These are phyloP conservation scores for Pharus latifolius DNA, from an alignment of 176 grass and related monocot genomes.

Conservation along the genomic window DNA sequence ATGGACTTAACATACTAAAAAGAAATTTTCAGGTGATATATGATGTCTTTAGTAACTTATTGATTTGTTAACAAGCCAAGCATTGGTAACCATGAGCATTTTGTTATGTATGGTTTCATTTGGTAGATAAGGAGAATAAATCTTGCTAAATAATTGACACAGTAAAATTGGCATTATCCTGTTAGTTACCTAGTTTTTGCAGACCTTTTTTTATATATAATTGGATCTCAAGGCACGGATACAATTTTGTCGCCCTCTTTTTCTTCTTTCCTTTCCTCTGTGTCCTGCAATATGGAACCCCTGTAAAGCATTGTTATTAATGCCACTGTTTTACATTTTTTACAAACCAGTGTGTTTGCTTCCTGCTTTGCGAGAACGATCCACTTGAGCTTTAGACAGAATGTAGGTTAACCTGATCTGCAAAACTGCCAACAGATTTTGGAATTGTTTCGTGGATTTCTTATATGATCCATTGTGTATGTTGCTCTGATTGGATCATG, in stretches of 20 bases:
- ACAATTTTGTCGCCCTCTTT: too few species aligned
- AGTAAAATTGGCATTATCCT: too few species aligned
- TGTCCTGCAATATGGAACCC: neutral
- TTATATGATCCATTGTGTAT: neutral
- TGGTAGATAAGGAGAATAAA: too few species aligned
- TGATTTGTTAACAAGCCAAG: neutral
- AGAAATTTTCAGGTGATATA: constrained; percentile 38
- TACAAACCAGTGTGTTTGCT: neutral
- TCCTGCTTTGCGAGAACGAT: neutral
- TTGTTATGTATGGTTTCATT: too few species aligned
- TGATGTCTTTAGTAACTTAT: neutral
- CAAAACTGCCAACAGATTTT: neutral
- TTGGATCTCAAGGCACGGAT: too few species aligned
- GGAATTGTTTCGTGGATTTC: neutral
- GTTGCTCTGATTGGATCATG: neutral
- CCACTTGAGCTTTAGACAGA: neutral
- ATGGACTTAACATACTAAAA: constrained; percentile 45
- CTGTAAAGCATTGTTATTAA: neutral
- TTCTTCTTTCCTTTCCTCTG: neutral
- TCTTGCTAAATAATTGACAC: too few species aligned
- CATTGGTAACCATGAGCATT: too few species aligned
- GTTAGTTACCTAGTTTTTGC: too few species aligned
- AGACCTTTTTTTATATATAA: too few species aligned
- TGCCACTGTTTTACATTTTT: neutral
- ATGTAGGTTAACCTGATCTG: neutral